Percentiles rank a stretch among this genome's conserved stretches.
phyloP scores from a whole-genome alignment of 2,329 filamentous ascomycete species.

The Conoideocrella luteorostrata region DNA sequence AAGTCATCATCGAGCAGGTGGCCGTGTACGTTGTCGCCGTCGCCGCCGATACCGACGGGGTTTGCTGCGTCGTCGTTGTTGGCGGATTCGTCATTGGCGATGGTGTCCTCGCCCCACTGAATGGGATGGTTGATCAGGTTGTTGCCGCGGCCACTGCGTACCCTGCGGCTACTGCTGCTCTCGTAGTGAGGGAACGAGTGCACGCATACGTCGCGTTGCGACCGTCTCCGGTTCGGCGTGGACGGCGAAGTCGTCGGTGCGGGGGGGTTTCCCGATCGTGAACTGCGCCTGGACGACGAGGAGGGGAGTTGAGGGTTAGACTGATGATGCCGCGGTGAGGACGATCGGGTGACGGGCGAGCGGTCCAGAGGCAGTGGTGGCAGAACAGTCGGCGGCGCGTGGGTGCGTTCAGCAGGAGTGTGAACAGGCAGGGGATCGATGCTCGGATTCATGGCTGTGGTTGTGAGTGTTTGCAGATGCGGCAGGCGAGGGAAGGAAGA shows the following conservation, averaged over 20 bases:
- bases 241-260: neutral
- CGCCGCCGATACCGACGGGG: neutral
- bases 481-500: too few relatives aligned
- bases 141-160: neutral
- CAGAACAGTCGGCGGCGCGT: constrained; percentile 2
- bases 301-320: constrained; percentile 1
- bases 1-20: too few relatives aligned
- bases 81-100: constrained; percentile 2
- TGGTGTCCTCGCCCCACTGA: constrained; percentile 11
- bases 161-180: too few relatives aligned
- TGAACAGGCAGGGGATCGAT: too few relatives aligned
- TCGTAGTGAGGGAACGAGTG: constrained; percentile 3
- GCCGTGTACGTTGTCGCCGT: constrained; percentile 20
- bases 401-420: too few relatives aligned
- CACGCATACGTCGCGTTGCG: neutral
- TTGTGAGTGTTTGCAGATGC: too few relatives aligned
- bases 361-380: constrained; percentile 9
- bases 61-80: neutral
- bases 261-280: neutral
- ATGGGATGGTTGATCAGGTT: constrained; percentile 1
- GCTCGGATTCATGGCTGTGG: too few relatives aligned
- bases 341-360: constrained; percentile 12
- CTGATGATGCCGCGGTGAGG: constrained; percentile 11
- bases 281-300: neutral
- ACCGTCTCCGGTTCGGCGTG: constrained; percentile 1